These are phyloP conservation scores for Phoma herbarum DNA, from an alignment of 2,329 filamentous ascomycete species.

Conservation along the genomic window DNA sequence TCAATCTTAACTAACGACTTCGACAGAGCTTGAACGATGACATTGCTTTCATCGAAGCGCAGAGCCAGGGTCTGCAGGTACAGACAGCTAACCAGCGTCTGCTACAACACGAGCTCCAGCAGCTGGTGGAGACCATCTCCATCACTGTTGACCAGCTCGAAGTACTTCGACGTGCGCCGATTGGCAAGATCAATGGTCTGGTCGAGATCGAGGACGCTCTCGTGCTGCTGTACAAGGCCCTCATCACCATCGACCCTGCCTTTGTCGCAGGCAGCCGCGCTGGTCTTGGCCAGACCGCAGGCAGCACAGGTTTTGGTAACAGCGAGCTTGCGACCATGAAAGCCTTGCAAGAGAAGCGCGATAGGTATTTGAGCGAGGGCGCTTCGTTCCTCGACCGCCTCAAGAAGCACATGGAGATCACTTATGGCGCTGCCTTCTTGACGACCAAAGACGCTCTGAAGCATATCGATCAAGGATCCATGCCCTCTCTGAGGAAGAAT, in stretches of 20 bases:
- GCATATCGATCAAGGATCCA: conserved; percentile 56
- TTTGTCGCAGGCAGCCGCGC: conserved; percentile 63
- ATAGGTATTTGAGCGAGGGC: conserved; percentile 83
- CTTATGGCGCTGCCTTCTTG: conserved; percentile 78
- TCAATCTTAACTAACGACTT: conserved; percentile 32
- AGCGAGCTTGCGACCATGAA: conserved; percentile 85
- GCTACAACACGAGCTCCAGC: conserved; percentile 86
- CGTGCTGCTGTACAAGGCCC: conserved; percentile 86
- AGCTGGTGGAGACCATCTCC: conserved; percentile 87
- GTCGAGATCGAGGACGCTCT: conserved; percentile 80
- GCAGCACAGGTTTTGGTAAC: conserved; percentile 70
- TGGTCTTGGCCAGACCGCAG: conserved; percentile 49
- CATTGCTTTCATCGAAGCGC: conserved; percentile 95
- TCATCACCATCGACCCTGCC: conserved; percentile 90
- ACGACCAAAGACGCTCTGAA: conserved; percentile 71
- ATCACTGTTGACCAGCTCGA: conserved; percentile 81
- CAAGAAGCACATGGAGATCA: conserved; percentile 80
- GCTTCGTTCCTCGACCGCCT: conserved; percentile 79
- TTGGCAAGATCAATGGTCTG: conserved; percentile 75
- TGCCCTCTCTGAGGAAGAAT: conserved; percentile 69
- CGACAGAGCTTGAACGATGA: conserved; percentile 88
- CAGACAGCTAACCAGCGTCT: conserved; percentile 97
- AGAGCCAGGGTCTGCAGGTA: conserved; percentile 95
- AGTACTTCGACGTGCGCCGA: conserved; percentile 74
- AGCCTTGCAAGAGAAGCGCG: conserved; percentile 92